These are phyloP conservation scores for Leccinum griseonigrum DNA, from an alignment of 1,284 basidiomycete species.

Conservation along the genomic window DNA sequence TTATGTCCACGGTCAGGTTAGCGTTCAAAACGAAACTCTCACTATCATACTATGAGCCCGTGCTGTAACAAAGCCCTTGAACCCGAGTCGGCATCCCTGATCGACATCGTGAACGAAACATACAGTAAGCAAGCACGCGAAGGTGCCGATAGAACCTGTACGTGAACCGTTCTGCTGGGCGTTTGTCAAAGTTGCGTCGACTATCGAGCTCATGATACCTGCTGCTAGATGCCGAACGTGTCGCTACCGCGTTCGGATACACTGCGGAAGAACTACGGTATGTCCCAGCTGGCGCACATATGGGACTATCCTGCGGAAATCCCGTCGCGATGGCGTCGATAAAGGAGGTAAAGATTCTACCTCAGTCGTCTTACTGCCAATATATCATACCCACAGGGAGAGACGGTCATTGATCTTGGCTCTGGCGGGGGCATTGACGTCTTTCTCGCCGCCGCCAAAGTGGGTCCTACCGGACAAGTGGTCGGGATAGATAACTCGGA, in stretches of 20 bases:
- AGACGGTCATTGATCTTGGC: slow-evolving; percentile 52
- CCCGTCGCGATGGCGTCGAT: slow-evolving; percentile 44
- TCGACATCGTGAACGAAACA: slow-evolving; percentile 20
- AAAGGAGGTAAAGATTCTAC: slow-evolving; percentile 35
- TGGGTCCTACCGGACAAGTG: slow-evolving; percentile 46
- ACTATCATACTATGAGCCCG: slow-evolving; percentile 3
- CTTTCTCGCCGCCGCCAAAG: slow-evolving; percentile 47
- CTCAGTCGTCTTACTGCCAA: neutral
- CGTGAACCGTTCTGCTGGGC: neutral
- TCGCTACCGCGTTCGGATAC: slow-evolving; percentile 47
- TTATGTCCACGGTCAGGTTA: neutral
- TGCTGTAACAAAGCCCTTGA: slow-evolving; percentile 1
- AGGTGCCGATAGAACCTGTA: slow-evolving; percentile 16
- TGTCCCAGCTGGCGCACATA: slow-evolving; percentile 40
- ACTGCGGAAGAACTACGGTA: slow-evolving; percentile 39
- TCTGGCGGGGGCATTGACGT: slow-evolving; percentile 55
- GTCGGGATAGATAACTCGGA: slow-evolving; percentile 51
- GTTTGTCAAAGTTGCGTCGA: neutral
- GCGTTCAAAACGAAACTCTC: neutral
- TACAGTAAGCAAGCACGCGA: slow-evolving; percentile 21
- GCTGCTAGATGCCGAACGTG: slow-evolving; percentile 21
- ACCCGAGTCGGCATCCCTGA: slow-evolving; percentile 7
- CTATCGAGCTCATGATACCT: neutral
- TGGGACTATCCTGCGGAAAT: slow-evolving; percentile 52
- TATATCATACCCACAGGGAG: slow-evolving; percentile 37